A percentile compares a stretch with the other conserved stretches of the same genome.
phyloP scores from a whole-genome alignment of 2,329 filamentous ascomycete genomes.

The Phoma herbarum region DNA sequence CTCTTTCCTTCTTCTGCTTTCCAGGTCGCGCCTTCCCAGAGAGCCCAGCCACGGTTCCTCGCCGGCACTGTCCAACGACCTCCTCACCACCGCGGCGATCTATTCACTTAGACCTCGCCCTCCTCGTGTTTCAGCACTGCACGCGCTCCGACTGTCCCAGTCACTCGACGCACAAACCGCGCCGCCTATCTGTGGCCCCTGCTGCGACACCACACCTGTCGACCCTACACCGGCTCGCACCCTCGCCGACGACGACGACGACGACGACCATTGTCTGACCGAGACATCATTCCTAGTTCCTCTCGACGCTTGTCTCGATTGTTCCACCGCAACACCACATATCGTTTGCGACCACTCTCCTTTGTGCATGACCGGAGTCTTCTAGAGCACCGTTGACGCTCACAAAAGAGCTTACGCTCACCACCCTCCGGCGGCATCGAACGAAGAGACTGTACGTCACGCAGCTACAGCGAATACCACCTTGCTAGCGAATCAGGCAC shows the following conservation, averaged over 20 bases:
- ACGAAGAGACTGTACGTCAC: slow-evolving; percentile 51
- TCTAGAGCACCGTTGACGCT: slow-evolving; percentile 46
- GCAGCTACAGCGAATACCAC: slow-evolving; percentile 5
- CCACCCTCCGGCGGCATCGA: slow-evolving; percentile 40
- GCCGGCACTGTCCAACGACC: slow-evolving; percentile 28
- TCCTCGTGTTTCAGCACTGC: slow-evolving; percentile 34
- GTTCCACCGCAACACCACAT: slow-evolving; percentile 30
- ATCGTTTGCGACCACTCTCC: slow-evolving; percentile 27
- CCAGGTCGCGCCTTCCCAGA: slow-evolving; percentile 24
- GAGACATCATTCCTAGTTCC: slow-evolving; percentile 38
- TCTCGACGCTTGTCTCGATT: slow-evolving; percentile 34
- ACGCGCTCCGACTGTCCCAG: slow-evolving; percentile 17
- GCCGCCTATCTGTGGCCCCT: slow-evolving; percentile 25
- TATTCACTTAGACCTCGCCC: slow-evolving; percentile 54
- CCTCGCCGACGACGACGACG: slow-evolving; percentile 19
- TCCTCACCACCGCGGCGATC: slow-evolving; percentile 44
- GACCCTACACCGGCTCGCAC: slow-evolving; percentile 22
- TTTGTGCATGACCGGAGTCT: slow-evolving; percentile 50
- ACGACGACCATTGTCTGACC: slow-evolving; percentile 30
- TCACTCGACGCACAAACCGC: slow-evolving; percentile 26
- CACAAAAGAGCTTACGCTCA: slow-evolving; percentile 50
- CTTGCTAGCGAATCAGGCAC: slow-evolving; percentile 9
- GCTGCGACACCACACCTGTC: slow-evolving; percentile 26
- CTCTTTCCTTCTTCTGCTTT: slow-evolving; percentile 22
- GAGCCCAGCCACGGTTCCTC: slow-evolving; percentile 15